A percentile compares a stretch with the other conserved stretches of the same genome.
Evolutionary conservation across 1,139 yeast species (phyloP).

Genomic region (Petasospora rhodanensis): DNA sequence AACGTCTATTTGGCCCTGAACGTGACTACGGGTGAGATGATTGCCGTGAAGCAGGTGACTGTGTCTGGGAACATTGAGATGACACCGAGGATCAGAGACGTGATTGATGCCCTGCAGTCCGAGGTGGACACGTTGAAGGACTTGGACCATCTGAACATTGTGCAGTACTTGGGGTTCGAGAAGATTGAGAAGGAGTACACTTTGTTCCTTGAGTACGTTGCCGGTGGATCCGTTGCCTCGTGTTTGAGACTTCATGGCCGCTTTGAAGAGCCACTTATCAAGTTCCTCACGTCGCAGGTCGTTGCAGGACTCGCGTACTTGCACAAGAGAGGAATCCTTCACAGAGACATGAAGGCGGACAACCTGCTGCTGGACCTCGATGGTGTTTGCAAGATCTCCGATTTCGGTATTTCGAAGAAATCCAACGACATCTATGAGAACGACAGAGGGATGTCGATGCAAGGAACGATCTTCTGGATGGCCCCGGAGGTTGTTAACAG

Average conservation of each 20-base stretch:
- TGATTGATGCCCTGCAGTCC: slow-evolving; percentile 77
- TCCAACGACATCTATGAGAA: slow-evolving; percentile 85
- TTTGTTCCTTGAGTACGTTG: slow-evolving; percentile 89
- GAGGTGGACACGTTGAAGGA: slow-evolving; percentile 96
- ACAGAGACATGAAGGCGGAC: slow-evolving; percentile 95
- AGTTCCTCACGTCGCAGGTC: slow-evolving; percentile 74
- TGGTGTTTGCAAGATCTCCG: slow-evolving; percentile 94
- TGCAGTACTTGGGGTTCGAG: slow-evolving; percentile 93
- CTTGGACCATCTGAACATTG: slow-evolving; percentile 88
- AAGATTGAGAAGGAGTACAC: slow-evolving; percentile 71
- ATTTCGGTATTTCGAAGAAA: slow-evolving; percentile 91
- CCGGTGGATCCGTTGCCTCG: slow-evolving; percentile 95
- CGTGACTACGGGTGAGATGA: slow-evolving; percentile 97
- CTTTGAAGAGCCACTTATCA: slow-evolving; percentile 74
- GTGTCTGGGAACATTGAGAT: slow-evolving; percentile 31
- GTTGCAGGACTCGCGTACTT: slow-evolving; percentile 79
- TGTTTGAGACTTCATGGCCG: slow-evolving; percentile 79
- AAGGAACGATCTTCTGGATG: slow-evolving; percentile 99
- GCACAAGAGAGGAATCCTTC: slow-evolving; percentile 83
- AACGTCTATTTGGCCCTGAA: slow-evolving; percentile 88
- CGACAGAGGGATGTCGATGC: slow-evolving; percentile 95
- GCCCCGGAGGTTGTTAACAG: slow-evolving; percentile 97
- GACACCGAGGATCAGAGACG: slow-evolving; percentile 48
- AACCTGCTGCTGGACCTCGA: slow-evolving; percentile 83
- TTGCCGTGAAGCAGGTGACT: slow-evolving; percentile 91